Evolutionary conservation across 768 basidiomycete genomes (phyloP), one percentile per base, ranked within the genome.

Genomic region (Leccinum pellstonianum): DNA sequence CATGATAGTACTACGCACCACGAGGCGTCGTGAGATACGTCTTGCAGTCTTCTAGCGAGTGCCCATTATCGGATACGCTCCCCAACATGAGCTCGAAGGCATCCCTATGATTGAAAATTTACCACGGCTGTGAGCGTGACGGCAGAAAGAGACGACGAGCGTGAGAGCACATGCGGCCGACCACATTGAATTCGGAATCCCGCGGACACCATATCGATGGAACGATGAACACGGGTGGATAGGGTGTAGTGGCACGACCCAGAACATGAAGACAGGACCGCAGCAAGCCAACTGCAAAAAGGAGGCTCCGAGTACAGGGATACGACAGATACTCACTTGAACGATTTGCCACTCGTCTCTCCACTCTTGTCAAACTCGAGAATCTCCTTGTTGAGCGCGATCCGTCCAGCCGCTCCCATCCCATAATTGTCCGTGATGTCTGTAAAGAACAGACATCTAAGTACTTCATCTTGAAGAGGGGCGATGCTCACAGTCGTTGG

Each of bases 351-450:
- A 41, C 41, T 66, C 31, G 53, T 46, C 35, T n/a, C 6, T 50
- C 57, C 66, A 15, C 66, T 70, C 57, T 65, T 69, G 60, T 62
- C 57, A 29, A 54, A 66, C 70, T 60, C 90, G 90, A 82, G 81
- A 93, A 98, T 6, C 83, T 88, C 17, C 78, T 77, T 57, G 77
- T 76, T 23, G 87, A 91, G 21, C 82, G 70, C 52, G 95, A 81
- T 65, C 89, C 85, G 47, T 87, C 83, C 37, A 25, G 84, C 84
- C 58, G 79, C 79, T 17, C 96, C 96, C 71, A 85, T 93, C 23
- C 96, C 96, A 58, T 92, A 83, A 70, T 90, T 87, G 74, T 98
- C 96, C 37, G 94, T 95, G 78, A 96, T 71, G 73, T 86, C 93
- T 94, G 66, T 48, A 51, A 52, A 41, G 27, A 23, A 19, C 29